Evolutionary conservation across 345 rosid genomes (phyloP).

Genomic region (Corchorus capsularis): DNA sequence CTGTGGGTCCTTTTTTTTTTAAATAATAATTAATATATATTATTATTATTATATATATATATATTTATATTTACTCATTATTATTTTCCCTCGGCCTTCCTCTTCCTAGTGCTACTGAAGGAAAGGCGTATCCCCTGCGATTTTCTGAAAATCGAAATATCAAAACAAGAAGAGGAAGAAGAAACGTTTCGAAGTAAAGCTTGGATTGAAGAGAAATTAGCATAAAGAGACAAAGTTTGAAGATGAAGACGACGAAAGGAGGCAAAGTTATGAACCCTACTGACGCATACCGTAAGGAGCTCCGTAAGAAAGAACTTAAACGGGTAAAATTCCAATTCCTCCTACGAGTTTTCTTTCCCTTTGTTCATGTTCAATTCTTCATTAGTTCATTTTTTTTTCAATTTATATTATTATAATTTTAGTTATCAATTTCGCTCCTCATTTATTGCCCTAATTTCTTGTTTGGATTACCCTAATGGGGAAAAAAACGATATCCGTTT

Average conservation of each 20-base stretch:
- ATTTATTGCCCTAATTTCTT: conserved; percentile 7
- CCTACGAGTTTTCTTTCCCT: neutral
- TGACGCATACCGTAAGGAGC: conserved; percentile 97
- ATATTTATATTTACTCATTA: no score
- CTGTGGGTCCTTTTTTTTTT: no score
- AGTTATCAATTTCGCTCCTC: neutral
- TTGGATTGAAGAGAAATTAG: no score
- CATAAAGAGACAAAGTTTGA: no score
- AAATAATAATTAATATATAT: no score
- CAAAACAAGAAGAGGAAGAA: no score
- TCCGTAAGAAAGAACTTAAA: conserved; percentile 89
- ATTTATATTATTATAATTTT: neutral
- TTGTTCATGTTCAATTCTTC: neutral
- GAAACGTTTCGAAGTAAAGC: no score
- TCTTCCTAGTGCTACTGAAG: no score
- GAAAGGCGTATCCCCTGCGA: no score
- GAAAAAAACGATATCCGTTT: neutral
- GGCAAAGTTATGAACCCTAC: conserved; percentile 99
- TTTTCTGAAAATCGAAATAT: no score
- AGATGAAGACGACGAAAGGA: conserved; percentile 98
- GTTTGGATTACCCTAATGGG: neutral
- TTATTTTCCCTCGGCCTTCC: no score
- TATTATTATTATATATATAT: no score
- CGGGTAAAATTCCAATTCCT: conserved; percentile 45
- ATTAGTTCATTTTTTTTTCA: neutral